Conservation (phyloP, 1,284 basidiomycete species). For the Cryptococcus depauperatus region DNA sequence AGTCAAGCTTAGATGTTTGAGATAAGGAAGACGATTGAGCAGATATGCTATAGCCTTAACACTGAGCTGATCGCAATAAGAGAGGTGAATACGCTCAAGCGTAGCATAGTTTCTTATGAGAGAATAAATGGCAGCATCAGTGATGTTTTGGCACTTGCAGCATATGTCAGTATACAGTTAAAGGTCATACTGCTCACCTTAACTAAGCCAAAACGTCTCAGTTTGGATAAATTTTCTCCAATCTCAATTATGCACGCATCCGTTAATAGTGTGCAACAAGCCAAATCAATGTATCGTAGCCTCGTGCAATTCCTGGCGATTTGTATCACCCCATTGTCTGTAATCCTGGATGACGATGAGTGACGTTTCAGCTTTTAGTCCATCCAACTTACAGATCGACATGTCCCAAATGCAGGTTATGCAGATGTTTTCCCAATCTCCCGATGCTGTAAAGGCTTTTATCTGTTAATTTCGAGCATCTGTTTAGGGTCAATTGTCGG, state of each 20-base stretch:
- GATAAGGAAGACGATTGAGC: constrained; percentile 72
- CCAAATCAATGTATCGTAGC: constrained; percentile 93
- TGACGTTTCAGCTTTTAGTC: neutral
- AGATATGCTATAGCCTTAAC: constrained; percentile 87
- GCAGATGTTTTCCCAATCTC: constrained; percentile 79
- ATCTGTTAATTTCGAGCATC: constrained; percentile 81
- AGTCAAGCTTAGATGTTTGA: constrained; percentile 92
- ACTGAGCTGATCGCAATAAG: constrained; percentile 92
- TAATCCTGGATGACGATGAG: constrained; percentile 55
- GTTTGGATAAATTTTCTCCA: constrained; percentile 69
- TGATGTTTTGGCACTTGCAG: constrained; percentile 55
- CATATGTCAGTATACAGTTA: neutral
- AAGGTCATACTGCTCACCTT: constrained; percentile 63
- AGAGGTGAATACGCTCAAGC: constrained; percentile 91
- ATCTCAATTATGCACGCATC: constrained; percentile 92
- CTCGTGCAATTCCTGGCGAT: constrained; percentile 83
- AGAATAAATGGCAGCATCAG: constrained; percentile 84
- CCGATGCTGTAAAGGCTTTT: constrained; percentile 76
- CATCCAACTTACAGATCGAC: constrained; percentile 51
- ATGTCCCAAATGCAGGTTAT: constrained; percentile 94
- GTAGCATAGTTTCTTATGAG: constrained; percentile 66
- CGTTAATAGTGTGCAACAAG: constrained; percentile 81
- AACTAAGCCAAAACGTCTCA: constrained; percentile 90
- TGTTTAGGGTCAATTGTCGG: constrained; percentile 84
- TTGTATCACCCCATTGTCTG: constrained; percentile 76